Percentiles rank a stretch among this genome's conserved stretches.
phyloP scores from a whole-genome alignment of 495 filamentous ascomycete species.

The Astrothelium macrocarpum region DNA sequence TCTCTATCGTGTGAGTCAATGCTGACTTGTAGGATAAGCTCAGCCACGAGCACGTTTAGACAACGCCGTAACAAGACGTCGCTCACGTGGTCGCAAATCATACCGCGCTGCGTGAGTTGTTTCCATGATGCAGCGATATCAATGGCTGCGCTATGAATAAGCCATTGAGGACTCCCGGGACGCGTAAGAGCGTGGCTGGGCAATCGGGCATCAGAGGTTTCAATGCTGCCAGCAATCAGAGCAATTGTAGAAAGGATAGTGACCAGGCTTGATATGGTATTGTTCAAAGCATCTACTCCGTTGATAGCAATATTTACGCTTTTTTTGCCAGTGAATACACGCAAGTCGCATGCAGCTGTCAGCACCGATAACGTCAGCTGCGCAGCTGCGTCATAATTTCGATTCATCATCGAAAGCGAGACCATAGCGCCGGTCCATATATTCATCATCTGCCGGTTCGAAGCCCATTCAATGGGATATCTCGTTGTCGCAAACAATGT shows the following conservation, averaged over 20 bases:
- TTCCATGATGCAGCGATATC: neutral
- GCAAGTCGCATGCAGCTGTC: neutral
- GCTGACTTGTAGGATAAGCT: neutral
- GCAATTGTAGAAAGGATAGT: neutral
- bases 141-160: conserved; percentile 4
- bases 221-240: neutral
- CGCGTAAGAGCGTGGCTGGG: too few species aligned
- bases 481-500: neutral
- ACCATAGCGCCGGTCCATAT: neutral
- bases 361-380: neutral
- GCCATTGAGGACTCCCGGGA: neutral
- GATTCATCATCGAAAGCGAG: neutral
- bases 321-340: neutral
- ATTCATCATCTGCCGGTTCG: neutral
- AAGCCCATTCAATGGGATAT: neutral
- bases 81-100: neutral
- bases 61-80: neutral
- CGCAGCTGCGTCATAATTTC: neutral
- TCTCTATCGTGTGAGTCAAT: neutral
- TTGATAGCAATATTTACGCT: neutral
- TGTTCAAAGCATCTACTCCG: neutral
- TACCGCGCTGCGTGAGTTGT: neutral
- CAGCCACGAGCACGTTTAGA: neutral
- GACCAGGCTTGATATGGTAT: conserved; percentile 4
- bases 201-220: neutral